Evolutionary conservation across 805 yeast species (phyloP).

Genomic region (Scheffersomyces lignosus): DNA sequence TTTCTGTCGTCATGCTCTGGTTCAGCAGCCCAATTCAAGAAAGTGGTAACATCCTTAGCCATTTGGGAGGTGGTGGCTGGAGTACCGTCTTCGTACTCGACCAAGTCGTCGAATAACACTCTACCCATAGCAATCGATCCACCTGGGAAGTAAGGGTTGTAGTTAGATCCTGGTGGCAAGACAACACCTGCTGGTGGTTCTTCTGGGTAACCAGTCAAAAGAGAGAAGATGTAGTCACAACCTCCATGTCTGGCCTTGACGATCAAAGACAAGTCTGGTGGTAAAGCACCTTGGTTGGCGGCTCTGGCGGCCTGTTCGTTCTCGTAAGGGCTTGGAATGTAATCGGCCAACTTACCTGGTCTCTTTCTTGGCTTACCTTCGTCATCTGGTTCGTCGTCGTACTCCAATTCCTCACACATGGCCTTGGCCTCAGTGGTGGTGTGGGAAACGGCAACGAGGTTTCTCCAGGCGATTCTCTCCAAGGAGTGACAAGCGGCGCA

Average conservation of each 20-base stretch:
- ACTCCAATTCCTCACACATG: conserved; percentile 94
- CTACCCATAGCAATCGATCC: conserved; percentile 99
- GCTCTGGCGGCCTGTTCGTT: conserved; percentile 99
- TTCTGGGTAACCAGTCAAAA: conserved; percentile 98
- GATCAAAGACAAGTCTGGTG: conserved; percentile 95
- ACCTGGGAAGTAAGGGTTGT: conserved; percentile 99
- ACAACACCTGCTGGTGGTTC: conserved; percentile 97
- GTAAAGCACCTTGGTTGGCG: conserved; percentile 98
- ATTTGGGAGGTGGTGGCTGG: conserved; percentile 98
- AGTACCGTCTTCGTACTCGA: conserved; percentile 98
- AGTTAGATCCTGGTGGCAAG: conserved; percentile 92
- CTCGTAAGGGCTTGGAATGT: conserved; percentile 91
- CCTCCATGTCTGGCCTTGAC: conserved; percentile 99
- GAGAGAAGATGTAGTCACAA: conserved; percentile 88
- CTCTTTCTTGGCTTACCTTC: conserved; percentile 98
- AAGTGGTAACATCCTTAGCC: conserved; percentile 97
- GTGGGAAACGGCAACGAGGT: conserved; percentile 95
- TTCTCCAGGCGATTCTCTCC: conserved; percentile 98
- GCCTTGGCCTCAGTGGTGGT: conserved; percentile 85
- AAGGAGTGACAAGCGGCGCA: conserved; percentile 99
- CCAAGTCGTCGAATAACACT: conserved; percentile 94
- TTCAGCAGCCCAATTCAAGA: conserved; percentile 97
- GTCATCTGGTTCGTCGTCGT: conserved; percentile 94
- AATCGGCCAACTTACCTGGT: conserved; percentile 96
- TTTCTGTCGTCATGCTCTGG: conserved; percentile 99